Evolutionary conservation across 306 rosid species (phyloP).

Genomic region (Geum urbanum): DNA sequence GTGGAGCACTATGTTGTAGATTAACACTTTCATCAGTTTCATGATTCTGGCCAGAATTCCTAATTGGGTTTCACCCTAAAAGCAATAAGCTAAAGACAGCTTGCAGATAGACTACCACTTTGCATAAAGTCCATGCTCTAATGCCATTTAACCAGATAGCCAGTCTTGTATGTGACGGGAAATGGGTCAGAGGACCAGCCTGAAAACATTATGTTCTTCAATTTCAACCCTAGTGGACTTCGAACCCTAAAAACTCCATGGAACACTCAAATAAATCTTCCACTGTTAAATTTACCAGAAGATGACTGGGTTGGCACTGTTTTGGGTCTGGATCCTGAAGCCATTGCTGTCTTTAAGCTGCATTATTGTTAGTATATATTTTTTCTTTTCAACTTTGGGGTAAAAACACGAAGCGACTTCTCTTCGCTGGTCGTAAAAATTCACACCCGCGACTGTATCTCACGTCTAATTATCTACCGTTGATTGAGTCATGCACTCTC

Average conservation of each 20-base stretch:
- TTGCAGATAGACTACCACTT: neutral
- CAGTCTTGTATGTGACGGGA: neutral
- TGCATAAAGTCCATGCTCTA: neutral
- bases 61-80: slow-evolving; percentile 4
- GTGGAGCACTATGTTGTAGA: neutral
- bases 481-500: too few relatives aligned
- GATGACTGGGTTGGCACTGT: neutral
- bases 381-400: neutral
- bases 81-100: neutral
- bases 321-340: neutral
- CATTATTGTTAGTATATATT: neutral
- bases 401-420: neutral
- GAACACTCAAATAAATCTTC: neutral
- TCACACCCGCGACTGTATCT: too few relatives aligned
- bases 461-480: too few relatives aligned
- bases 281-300: neutral
- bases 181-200: slow-evolving; percentile 1
- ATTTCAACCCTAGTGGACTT: neutral
- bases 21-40: neutral
- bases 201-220: neutral
- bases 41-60: slow-evolving; percentile 11
- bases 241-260: neutral
- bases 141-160: slow-evolving; percentile 5
- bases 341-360: neutral
- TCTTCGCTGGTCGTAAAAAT: too few relatives aligned